Conservation (phyloP, 2,329 filamentous ascomycete genomes). For the Aureobasidium melanogenum region DNA sequence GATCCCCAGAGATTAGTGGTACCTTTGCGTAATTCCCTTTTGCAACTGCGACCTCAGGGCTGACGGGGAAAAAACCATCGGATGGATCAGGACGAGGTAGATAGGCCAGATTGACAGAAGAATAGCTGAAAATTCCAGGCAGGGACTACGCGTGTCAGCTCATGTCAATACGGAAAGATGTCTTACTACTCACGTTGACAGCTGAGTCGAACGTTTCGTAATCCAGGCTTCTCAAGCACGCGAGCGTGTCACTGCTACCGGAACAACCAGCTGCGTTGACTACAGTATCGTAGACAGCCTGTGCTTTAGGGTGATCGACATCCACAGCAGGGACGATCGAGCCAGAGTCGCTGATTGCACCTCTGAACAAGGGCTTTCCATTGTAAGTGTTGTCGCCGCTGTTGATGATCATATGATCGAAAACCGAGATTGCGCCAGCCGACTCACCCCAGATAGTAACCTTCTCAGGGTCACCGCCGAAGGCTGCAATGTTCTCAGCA, state of each 20-base stretch:
- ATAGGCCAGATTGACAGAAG: constrained; percentile 61
- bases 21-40: constrained; percentile 50
- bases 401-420: constrained; percentile 68
- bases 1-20: constrained; percentile 60
- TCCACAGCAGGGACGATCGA: constrained; percentile 41
- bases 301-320: constrained; percentile 58
- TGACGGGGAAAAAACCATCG: constrained; percentile 51
- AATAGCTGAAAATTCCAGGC: constrained; percentile 58
- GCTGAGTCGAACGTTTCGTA: constrained; percentile 49
- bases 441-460: constrained; percentile 70
- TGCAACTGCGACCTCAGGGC: constrained; percentile 50
- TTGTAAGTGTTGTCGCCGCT: constrained; percentile 67
- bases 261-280: constrained; percentile 39
- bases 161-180: background rate
- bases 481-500: constrained; percentile 46
- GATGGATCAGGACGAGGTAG: constrained; percentile 58
- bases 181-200: constrained; percentile 38
- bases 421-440: constrained; percentile 53
- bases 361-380: constrained; percentile 64
- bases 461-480: constrained; percentile 70
- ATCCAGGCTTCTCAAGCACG: constrained; percentile 38
- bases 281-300: constrained; percentile 44
- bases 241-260: constrained; percentile 33
- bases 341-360: constrained; percentile 69
- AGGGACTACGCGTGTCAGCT: constrained; percentile 39